Base-by-base conservation (phyloP, 108 stramenopile genomes). In the Thalassiosira profunda region DNA sequence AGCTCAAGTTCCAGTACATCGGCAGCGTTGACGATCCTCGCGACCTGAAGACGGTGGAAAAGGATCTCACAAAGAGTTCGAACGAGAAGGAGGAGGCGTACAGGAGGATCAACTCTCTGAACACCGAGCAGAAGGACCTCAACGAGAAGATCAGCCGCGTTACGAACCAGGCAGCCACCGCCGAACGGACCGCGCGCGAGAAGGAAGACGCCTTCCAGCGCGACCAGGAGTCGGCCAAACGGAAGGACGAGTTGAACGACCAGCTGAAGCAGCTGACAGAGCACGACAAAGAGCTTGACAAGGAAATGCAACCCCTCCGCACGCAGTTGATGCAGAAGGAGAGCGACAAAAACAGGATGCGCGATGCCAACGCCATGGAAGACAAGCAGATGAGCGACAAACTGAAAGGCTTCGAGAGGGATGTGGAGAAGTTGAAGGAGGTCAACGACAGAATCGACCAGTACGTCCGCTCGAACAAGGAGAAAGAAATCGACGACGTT, bases 151-250 rank as follows among this genome's bases (percentile, higher is more conserved):
- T 81, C 23, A 69, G 44, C 28, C 64, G 59, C 11, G 56, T 63
- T 17, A 79, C 70, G n/a, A 64, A 58, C 37, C 64, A 78, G 67
- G 75, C 74, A 11, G 35, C 71, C 57, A 45, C 49, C 42, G 79
- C 80, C 8, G 92, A 93, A 55, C 49, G 85, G 24, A 59, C 56
- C 12, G 76, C 84, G 1, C 43, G 80, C 17, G 85, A 86, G 26
- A 91, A 84, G 63, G 87, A 91, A 60, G 81, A 68, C 15, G 77
- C 82, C 45, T 88, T 74, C 67, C 80, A 75, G 18, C 72, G 86
- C 43, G 86, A 89, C 54, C 80, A 85, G 29, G 60, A 79, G 40
- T 45, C 75, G 20, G 66, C 63, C 0, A 72, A 74, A 42, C 63
- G 77, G 45, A 76, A 77, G 57, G 70, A 60, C 29, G 86, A 81